Evolutionary conservation across 768 basidiomycete genomes (phyloP), one percentile per base, ranked within the genome.

Genomic region (Mycena epipterygia): DNA sequence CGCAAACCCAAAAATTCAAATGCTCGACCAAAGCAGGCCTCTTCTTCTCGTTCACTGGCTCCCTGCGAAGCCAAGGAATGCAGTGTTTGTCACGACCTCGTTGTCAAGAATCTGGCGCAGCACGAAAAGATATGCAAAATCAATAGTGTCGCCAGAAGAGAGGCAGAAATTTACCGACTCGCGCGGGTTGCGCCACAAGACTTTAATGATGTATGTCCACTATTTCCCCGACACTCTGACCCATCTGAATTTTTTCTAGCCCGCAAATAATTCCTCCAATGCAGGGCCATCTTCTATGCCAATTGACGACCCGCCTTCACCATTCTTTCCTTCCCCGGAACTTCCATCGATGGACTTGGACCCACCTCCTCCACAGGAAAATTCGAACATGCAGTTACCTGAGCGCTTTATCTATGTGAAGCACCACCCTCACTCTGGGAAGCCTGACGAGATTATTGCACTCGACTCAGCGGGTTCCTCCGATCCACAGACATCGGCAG

Each of bases 41-140:
- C 59, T 13, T 1, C 59, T 11, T 3, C 29, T 11, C 2, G 7
- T 17, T 11, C 35, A 41, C 23, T 27, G 7, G 39, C 27, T 8
- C 37, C 9, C 16, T 39, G 9, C 37, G 4, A 32, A 27, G 30
- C 52, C 19, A 46, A 65, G 33, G 30, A 56, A 30, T 65, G 64
- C 35, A 44, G 55, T 21, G 13, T 63, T 30, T 70, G 68, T 39
- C 41, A 51, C 6, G 68, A 70, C 27, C 8, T 48, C 35, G 58
- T 70, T 25, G 5, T 46, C 13, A 48, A 51, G 30, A 2, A 64
- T n/a, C 44, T 70, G 42, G 17, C 21, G 9, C 60, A 64, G 11
- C 68, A 70, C 48, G 61, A 64, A 41, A 56, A 19, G 25, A 55
- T 68, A 30, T 68, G 67, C 35, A n/a, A 39, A 57, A 6, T 62